Percentiles rank a stretch among this genome's conserved stretches.
phyloP scores from a whole-genome alignment of 768 basidiomycete genomes.

The Collybia sordida region DNA sequence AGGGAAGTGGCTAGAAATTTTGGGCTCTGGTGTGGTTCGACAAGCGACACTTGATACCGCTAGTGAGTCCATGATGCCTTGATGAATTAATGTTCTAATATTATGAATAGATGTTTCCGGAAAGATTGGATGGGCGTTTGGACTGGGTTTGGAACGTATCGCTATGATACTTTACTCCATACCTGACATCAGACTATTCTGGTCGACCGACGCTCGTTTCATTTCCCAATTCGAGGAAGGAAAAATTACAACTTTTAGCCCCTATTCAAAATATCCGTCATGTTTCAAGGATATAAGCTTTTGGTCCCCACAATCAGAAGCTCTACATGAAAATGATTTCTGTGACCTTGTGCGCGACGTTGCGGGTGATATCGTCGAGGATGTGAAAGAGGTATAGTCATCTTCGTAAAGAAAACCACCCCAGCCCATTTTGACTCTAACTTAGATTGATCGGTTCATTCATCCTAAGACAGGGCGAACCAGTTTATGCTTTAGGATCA shows the following conservation, averaged over 20 bases:
- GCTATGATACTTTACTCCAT: slow-evolving; percentile 98
- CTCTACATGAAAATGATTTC: slow-evolving; percentile 93
- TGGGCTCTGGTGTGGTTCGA: slow-evolving; percentile 89
- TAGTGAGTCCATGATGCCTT: slow-evolving; percentile 48
- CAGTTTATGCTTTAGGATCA: slow-evolving; percentile 87
- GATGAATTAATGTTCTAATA: slow-evolving; percentile 20
- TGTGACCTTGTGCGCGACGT: slow-evolving; percentile 93
- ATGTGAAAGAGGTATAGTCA: slow-evolving; percentile 73
- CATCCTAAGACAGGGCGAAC: slow-evolving; percentile 84
- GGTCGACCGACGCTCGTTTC: slow-evolving; percentile 90
- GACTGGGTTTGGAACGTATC: slow-evolving; percentile 94
- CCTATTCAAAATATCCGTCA: slow-evolving; percentile 91
- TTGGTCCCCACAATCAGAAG: slow-evolving; percentile 66
- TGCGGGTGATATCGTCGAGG: slow-evolving; percentile 90
- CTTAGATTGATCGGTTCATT: slow-evolving; percentile 85
- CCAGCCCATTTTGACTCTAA: slow-evolving; percentile 5
- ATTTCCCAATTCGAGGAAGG: slow-evolving; percentile 80
- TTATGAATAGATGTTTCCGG: slow-evolving; percentile 58
- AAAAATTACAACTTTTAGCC: slow-evolving; percentile 77
- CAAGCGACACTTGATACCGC: slow-evolving; percentile 88
- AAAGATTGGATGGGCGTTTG: slow-evolving; percentile 97
- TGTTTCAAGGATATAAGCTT: slow-evolving; percentile 96
- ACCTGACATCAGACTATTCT: slow-evolving; percentile 97
- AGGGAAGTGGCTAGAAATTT: slow-evolving; percentile 95
- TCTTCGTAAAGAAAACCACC: background rate